These are phyloP conservation scores for Cronartium ribicola DNA, from an alignment of 1,284 basidiomycete genomes.

Conservation along the genomic window DNA sequence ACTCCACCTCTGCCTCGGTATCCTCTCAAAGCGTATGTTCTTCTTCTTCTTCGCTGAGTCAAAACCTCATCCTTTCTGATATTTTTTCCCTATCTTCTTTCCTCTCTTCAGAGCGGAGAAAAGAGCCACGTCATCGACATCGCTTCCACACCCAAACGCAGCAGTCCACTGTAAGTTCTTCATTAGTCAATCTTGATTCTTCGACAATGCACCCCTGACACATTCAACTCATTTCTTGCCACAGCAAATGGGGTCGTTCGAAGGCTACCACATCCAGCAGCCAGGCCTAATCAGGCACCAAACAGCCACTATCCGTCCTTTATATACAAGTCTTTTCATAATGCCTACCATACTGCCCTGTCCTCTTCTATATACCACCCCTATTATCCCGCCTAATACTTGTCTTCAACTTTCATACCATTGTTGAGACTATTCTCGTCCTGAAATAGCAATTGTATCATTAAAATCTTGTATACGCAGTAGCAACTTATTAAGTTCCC, in stretches of 20 bases:
- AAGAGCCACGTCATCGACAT: background rate
- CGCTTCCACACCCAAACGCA: background rate
- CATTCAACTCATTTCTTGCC: background rate
- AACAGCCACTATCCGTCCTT: background rate
- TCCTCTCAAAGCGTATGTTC: background rate
- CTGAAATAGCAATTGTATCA: no score
- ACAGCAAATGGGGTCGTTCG: slow-evolving; percentile 5
- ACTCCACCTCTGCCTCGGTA: background rate
- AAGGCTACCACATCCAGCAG: background rate
- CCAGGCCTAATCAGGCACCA: no score
- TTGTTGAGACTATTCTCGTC: no score
- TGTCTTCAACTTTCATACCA: no score
- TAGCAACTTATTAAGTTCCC: no score
- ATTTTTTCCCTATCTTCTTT: background rate
- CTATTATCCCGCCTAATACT: no score
- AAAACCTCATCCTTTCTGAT: background rate
- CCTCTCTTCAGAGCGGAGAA: background rate
- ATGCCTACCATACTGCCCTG: background rate
- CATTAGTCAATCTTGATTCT: background rate
- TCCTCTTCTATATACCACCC: no score
- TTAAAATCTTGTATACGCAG: no score
- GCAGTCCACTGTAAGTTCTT: background rate
- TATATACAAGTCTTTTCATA: background rate
- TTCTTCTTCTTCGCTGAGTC: background rate
- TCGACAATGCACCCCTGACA: background rate